These are phyloP conservation scores for Pontederia crassipes DNA, from an alignment of 176 grass and related monocot genomes.

Conservation along the genomic window DNA sequence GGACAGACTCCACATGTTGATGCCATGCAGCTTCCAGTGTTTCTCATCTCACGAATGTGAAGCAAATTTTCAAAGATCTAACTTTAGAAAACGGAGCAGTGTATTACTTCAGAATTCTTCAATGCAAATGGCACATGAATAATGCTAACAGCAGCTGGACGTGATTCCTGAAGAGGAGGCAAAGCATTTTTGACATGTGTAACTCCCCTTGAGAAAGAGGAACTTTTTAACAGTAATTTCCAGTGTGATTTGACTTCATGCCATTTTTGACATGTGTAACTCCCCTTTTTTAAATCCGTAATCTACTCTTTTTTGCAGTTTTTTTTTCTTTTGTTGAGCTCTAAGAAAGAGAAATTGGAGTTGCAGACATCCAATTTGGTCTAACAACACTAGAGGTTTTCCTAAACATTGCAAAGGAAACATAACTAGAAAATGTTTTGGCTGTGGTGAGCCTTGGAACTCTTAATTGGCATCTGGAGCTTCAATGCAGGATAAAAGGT, in stretches of 20 bases:
- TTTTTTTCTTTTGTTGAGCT: constrained; percentile 57
- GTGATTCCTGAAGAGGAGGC: constrained; percentile 69
- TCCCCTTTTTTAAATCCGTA: not conserved
- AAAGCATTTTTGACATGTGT: constrained; percentile 79
- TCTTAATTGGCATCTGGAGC: constrained; percentile 57
- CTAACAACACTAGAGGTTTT: constrained; percentile 91
- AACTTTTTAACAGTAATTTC: constrained; percentile 62
- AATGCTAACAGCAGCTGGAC: constrained; percentile 38
- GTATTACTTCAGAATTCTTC: not conserved
- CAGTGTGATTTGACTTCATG: constrained; percentile 9
- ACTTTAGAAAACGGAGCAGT: not conserved
- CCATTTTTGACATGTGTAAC: constrained; percentile 57
- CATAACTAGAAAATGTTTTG: constrained; percentile 68
- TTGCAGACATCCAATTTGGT: constrained; percentile 87
- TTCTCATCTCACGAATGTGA: constrained; percentile 55
- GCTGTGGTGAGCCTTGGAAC: constrained; percentile 65
- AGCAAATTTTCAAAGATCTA: constrained; percentile 82
- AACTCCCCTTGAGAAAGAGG: constrained; percentile 67
- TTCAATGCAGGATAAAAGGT: constrained; percentile 54
- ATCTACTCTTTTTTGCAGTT: constrained; percentile 27
- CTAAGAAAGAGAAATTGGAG: constrained; percentile 87
- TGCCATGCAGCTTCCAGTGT: constrained; percentile 10
- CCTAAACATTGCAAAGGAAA: constrained; percentile 84
- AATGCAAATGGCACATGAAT: not conserved
- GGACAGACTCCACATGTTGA: constrained; percentile 38